Evolutionary conservation across 2,329 filamentous ascomycete genomes (phyloP), one percentile per base, ranked within the genome.

Genomic region (Aspergillus proliferans): DNA sequence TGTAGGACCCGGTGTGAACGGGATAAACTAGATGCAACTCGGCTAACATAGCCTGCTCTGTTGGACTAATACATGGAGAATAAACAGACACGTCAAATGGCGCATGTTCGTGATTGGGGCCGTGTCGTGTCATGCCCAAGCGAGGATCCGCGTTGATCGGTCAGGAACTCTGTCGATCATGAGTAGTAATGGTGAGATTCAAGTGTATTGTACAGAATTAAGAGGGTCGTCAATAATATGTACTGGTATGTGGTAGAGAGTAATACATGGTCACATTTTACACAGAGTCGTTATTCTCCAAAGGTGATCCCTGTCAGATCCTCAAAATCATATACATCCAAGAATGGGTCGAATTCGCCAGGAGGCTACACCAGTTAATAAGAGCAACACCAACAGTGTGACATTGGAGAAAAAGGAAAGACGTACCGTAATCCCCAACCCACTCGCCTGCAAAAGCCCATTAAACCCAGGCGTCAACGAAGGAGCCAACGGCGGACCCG

Each of bases 281-380:
- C 26, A 30, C 4, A 30, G 4, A 12, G 4, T 10, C 26, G 18
- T 47, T 40, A 61, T 28, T 49, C 53, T 45, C 54, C 56, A 18
- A 66, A 55, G 1, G 58, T 57, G 47, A 66, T 58, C 1, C 58
- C 62, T 12, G 63, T 60, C 36, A 67, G 43, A 47, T 68, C 61
- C 9, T 63, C 64, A 63, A 63, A 68, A 45, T 68, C 59, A 46
- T 67, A 67, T 1, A 63, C 63, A 34, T 66, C 65, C 34, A 66
- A 52, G 43, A 66, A 67, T 21, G 65, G 63, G 39, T 68, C 65
- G 8, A 67, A 59, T 18, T 64, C 61, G 1, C 50, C 60, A n/a
- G 60, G 49, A 2, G 52, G 56, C 62, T 67, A 42, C 14, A 8
- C 26, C 19, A 24, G 44, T 59, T 47, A 57, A 52, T 46, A 28